Evolutionary conservation across 2,329 filamentous ascomycete species (phyloP).

Genomic region (Pseudogymnoascus sp.): DNA sequence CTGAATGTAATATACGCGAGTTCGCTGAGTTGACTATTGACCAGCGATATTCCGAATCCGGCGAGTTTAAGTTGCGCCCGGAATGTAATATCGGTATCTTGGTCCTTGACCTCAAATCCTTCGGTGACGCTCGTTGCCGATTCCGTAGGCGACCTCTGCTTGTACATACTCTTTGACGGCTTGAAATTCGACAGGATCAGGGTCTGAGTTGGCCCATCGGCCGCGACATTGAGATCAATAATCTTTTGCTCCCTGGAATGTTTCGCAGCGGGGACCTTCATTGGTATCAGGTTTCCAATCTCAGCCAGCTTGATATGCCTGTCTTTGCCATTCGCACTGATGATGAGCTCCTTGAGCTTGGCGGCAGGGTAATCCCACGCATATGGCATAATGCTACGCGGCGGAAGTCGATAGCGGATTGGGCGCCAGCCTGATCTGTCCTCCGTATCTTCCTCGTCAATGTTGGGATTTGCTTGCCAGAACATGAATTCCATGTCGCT

Average conservation of each 20-base stretch:
- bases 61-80: conserved; percentile 80
- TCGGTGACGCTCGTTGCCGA: conserved; percentile 44
- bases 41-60: conserved; percentile 84
- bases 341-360: conserved; percentile 89
- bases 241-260: conserved; percentile 67
- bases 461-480: conserved; percentile 86
- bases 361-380: conserved; percentile 98
- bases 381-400: conserved; percentile 97
- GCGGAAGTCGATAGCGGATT: conserved; percentile 83
- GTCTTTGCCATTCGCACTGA: conserved; percentile 71
- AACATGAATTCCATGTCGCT: conserved; percentile 96
- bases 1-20: conserved; percentile 89
- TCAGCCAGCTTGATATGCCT: conserved; percentile 91
- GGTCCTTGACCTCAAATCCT: conserved; percentile 89
- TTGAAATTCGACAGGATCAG: conserved; percentile 92
- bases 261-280: conserved; percentile 69
- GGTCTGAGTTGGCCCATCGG: conserved; percentile 91
- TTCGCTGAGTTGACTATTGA: conserved; percentile 88
- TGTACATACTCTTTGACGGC: conserved; percentile 85
- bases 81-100: conserved; percentile 82
- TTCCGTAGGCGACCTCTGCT: conserved; percentile 46
- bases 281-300: conserved; percentile 90
- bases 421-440: conserved; percentile 86
- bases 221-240: conserved; percentile 92
- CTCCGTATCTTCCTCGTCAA: conserved; percentile 81